Evolutionary conservation across 345 rosid genomes (phyloP).

Genomic region (Odontarrhena argentea): DNA sequence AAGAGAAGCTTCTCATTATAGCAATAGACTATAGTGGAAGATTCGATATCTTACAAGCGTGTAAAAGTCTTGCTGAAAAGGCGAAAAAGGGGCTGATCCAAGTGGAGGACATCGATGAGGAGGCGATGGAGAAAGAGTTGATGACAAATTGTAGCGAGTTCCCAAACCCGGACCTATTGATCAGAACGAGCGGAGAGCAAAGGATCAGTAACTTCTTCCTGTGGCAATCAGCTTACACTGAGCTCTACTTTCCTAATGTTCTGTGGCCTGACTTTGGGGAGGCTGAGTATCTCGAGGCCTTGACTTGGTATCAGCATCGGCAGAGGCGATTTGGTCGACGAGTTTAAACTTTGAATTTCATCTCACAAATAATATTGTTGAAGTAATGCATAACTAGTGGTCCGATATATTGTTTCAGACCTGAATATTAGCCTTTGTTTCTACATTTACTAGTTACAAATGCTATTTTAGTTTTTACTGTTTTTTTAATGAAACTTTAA

Average conservation of each 20-base stretch:
- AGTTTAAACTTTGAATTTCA: constrained; percentile 5
- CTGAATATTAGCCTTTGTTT: neutral
- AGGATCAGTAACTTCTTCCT: constrained; percentile 69
- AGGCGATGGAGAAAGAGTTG: constrained; percentile 53
- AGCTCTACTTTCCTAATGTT: constrained; percentile 54
- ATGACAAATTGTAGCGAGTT: constrained; percentile 56
- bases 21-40: constrained; percentile 72
- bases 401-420: too few species aligned
- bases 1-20: constrained; percentile 50
- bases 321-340: constrained; percentile 55
- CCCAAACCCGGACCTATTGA: constrained; percentile 61
- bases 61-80: constrained; percentile 52
- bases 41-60: constrained; percentile 59
- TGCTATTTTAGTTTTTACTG: neutral
- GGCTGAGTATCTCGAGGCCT: constrained; percentile 50
- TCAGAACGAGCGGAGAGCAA: constrained; percentile 69
- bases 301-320: constrained; percentile 56
- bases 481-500: neutral
- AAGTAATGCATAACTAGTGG: neutral
- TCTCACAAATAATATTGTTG: neutral
- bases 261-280: constrained; percentile 71
- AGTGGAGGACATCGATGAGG: constrained; percentile 53
- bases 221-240: constrained; percentile 76
- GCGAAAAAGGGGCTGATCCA: constrained; percentile 49
- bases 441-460: neutral